phyloP scores from a whole-genome alignment of 306 rosid genomes.

The Quercus mongolica region DNA sequence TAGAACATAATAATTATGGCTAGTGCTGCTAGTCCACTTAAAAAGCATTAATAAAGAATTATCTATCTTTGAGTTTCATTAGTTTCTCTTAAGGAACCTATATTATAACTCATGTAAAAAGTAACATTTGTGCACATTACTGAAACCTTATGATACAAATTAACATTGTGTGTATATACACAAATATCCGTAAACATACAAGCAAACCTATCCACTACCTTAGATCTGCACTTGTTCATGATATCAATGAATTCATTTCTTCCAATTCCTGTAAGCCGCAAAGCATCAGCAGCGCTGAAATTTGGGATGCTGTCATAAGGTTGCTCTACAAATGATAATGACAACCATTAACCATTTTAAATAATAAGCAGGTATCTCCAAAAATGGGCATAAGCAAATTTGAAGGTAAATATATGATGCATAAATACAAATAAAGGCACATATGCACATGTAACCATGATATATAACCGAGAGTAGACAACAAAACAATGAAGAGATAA shows the following conservation, averaged over 20 bases:
- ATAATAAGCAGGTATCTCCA: not conserved
- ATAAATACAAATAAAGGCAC: not conserved
- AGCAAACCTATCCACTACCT: slow-evolving; percentile 49
- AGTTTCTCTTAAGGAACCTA: not conserved
- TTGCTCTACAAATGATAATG: slow-evolving; percentile 68
- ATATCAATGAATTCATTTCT: slow-evolving; percentile 96
- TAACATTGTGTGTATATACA: not conserved
- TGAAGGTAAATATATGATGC: not conserved
- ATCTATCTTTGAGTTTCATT: not conserved
- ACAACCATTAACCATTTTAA: slow-evolving; percentile 1
- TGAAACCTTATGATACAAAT: not conserved
- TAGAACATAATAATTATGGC: not conserved
- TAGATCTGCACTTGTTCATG: slow-evolving; percentile 96
- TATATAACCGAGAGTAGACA: slow-evolving; percentile 1
- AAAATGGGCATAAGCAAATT: not conserved
- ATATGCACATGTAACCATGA: not conserved
- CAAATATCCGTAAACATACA: not conserved
- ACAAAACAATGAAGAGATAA: slow-evolving; percentile 5
- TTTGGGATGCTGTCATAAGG: slow-evolving; percentile 99
- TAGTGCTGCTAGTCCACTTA: not conserved
- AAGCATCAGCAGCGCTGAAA: slow-evolving; percentile 96
- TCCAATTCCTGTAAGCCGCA: slow-evolving; percentile 89
- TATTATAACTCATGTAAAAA: not conserved
- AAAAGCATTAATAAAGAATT: not conserved
- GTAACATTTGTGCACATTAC: not conserved